Base-by-base conservation (phyloP, 345 rosid genomes). In the Carallia pectinifolia region DNA sequence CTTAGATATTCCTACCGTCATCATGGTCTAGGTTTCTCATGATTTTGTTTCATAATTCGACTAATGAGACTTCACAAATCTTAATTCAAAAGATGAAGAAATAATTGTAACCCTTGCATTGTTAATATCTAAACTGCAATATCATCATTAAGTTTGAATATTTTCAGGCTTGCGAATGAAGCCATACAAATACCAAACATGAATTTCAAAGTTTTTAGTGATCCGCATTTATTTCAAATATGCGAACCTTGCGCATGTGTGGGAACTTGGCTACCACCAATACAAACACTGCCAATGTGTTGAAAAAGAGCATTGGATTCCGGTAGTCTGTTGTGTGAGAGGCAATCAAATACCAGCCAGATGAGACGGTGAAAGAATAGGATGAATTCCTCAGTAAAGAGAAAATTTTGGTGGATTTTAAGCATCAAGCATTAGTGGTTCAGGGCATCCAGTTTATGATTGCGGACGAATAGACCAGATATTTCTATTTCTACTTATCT, bases 201-300 rank as follows among this genome's bases (percentile, higher is more conserved):
- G 8, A 53, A n/a, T 55, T 70, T 60, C 44, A 68, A 33, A 4
- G 61, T 6, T 55, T 64, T 48, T 76, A 76, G 61, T 58, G 61
- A 62, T 58, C 80, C 10, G 71, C 77, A 60, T 77, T 77, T 60
- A 77, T 73, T 60, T 77, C 81, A 4, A 77, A 77, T 64, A 77
- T 77, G 52, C 81, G 74, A 60, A 77, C 81, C 63, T 73, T 77
- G 81, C 73, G 81, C 81, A 77, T 73, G 67, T 73, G 62, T 19
- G 81, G 81, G 74, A 77, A 77, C 69, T 73, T 77, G 6, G 81
- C 81, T 27, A 77, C 81, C 38, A 77, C 77, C 64, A 73, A 38
- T 38, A 77, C 77, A 30, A 77, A 73, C 33, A 73, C 81, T 18
- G 74, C 81, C 64, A 73, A 53, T 29, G 81, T 77, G 68, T 73